These are phyloP conservation scores for Annulohypoxylon stygium DNA, from an alignment of 495 filamentous ascomycete species.

Conservation along the genomic window DNA sequence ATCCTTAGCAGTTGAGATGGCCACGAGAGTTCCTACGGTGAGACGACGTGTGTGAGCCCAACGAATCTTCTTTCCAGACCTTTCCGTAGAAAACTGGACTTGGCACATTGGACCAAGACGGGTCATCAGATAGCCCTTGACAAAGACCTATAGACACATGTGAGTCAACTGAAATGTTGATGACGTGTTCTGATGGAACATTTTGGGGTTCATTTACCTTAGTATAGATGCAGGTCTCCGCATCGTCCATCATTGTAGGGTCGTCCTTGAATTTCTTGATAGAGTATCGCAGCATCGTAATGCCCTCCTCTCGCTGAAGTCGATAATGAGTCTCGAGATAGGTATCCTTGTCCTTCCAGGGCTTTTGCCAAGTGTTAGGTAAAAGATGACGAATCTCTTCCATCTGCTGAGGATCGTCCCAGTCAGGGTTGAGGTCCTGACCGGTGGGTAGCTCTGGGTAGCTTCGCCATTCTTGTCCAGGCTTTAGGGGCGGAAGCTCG, in stretches of 20 bases:
- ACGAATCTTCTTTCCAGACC: conserved; percentile 74
- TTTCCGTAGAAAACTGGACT: conserved; percentile 76
- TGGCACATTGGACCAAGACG: conserved; percentile 73
- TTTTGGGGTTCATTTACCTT: conserved; percentile 64
- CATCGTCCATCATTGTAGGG: conserved; percentile 66
- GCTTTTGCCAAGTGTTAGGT: conserved; percentile 53
- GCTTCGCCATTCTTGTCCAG: conserved; percentile 55
- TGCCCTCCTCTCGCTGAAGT: conserved; percentile 73
- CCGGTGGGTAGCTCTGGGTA: conserved; percentile 61
- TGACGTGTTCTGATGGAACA: neutral
- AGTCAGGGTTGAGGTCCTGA: conserved; percentile 53
- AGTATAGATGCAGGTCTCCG: conserved; percentile 76
- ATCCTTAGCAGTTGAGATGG: conserved; percentile 73
- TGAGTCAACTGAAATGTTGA: conserved; percentile 20
- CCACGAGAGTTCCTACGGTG: conserved; percentile 76
- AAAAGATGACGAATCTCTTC: conserved; percentile 54
- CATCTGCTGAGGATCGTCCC: conserved; percentile 49
- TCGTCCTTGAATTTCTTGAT: conserved; percentile 62
- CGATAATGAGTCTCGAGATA: conserved; percentile 76
- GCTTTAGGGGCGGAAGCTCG: conserved; percentile 19
- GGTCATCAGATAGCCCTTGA: conserved; percentile 73
- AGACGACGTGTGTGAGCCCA: conserved; percentile 85
- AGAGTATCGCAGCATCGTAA: conserved; percentile 70
- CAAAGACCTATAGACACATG: conserved; percentile 67
- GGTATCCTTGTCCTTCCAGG: conserved; percentile 59